Conservation (phyloP, 176 grass and related monocot genomes). For the Tuctoria greenei region DNA sequence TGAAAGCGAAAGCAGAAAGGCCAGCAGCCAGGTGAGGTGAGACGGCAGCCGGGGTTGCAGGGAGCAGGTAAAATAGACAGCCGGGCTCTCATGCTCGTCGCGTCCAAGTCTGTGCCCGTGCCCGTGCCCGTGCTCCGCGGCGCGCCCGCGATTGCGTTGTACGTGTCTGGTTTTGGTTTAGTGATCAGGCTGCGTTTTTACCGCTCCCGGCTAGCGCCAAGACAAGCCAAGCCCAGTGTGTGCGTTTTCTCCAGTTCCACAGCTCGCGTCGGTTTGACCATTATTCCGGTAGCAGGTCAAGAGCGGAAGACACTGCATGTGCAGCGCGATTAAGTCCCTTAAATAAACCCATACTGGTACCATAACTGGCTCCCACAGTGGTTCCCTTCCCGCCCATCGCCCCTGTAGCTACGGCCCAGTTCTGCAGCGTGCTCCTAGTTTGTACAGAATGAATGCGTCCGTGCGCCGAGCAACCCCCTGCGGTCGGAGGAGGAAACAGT, state of each 20-base stretch:
- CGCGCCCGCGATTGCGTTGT: background rate
- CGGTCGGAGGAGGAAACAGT: background rate
- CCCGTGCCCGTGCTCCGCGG: background rate
- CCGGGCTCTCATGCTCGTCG: conserved; percentile 10
- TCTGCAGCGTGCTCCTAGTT: background rate
- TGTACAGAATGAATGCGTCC: conserved; percentile 7
- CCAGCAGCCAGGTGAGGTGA: conserved; percentile 4
- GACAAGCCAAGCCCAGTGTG: too few relatives aligned
- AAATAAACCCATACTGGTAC: background rate
- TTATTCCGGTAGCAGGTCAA: background rate
- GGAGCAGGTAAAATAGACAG: conserved; percentile 49
- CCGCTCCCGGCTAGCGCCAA: background rate
- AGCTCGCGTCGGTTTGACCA: conserved; percentile 24
- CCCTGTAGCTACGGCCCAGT: background rate
- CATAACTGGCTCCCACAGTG: background rate
- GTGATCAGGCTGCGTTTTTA: background rate
- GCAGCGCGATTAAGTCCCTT: conserved; percentile 25
- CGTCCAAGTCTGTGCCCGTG: conserved; percentile 27
- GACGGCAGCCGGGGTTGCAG: background rate
- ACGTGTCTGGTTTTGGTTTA: background rate
- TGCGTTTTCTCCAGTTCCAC: background rate
- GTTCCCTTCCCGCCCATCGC: background rate
- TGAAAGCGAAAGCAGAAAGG: conserved; percentile 63
- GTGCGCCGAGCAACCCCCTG: too few relatives aligned
- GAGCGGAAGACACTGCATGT: conserved; percentile 48